A percentile compares a stretch with the other conserved stretches of the same genome.
These are phyloP conservation scores for Thermomyces lanuginosus DNA, from an alignment of 2,329 filamentous ascomycete genomes.

Conservation along the genomic window DNA sequence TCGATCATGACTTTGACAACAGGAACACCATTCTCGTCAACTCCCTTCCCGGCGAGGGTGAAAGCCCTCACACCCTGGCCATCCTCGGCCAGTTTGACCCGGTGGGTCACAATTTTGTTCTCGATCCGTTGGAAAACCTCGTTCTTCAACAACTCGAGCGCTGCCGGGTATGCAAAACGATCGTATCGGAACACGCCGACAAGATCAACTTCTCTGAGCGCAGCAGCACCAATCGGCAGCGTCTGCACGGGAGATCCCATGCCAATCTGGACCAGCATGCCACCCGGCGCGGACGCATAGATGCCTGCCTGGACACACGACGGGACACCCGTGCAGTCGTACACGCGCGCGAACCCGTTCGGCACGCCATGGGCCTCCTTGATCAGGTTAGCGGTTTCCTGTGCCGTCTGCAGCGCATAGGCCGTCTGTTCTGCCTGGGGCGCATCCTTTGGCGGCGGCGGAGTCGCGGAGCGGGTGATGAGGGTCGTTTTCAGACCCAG, in stretches of 20 bases:
- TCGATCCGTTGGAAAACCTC: conserved; percentile 33
- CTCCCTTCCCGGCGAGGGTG: conserved; percentile 33
- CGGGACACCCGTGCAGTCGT: conserved; percentile 31
- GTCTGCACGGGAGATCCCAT: conserved; percentile 42
- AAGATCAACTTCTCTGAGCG: conserved; percentile 39
- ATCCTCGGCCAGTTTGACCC: conserved; percentile 25
- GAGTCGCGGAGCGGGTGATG: conserved; percentile 17
- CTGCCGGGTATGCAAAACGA: conserved; percentile 36
- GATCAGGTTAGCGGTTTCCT: conserved; percentile 18
- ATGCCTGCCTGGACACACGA: conserved; percentile 31
- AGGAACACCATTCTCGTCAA: conserved; percentile 35
- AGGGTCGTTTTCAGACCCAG: conserved; percentile 22
- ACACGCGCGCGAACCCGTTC: conserved; percentile 27
- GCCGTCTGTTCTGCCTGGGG: conserved; percentile 18
- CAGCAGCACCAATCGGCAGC: conserved; percentile 38
- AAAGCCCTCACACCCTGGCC: conserved; percentile 36
- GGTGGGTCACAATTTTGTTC: conserved; percentile 39
- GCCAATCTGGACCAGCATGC: conserved; percentile 38
- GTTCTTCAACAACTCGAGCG: conserved; percentile 36
- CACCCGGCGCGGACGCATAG: conserved; percentile 32
- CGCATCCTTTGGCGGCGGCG: conserved; percentile 17
- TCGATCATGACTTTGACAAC: conserved; percentile 38
- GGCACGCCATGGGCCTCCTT: conserved; percentile 12
- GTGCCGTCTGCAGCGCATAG: conserved; percentile 20
- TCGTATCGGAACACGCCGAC: conserved; percentile 43